phyloP scores from a whole-genome alignment of 305 asterid genomes.

The Fraxinus sp. region DNA sequence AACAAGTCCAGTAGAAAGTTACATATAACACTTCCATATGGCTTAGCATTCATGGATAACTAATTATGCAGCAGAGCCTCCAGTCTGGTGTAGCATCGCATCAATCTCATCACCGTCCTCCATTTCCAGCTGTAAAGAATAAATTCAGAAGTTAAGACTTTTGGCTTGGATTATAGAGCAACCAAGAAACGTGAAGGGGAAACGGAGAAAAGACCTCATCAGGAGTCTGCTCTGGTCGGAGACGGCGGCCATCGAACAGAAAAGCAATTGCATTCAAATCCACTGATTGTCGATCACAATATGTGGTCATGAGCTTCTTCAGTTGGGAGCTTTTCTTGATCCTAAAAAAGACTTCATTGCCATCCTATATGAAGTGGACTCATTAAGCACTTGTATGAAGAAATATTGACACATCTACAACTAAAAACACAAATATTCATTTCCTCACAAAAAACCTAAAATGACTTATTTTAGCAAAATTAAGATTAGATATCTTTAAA shows the following conservation, averaged over 20 bases:
- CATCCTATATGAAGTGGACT: background rate
- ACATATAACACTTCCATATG: background rate
- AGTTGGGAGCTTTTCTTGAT: background rate
- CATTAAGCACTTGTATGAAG: background rate
- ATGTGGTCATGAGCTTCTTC: background rate
- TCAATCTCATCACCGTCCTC: constrained; percentile 43
- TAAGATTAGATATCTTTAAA: background rate
- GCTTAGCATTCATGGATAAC: background rate
- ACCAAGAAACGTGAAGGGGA: background rate
- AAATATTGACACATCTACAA: background rate
- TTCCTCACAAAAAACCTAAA: background rate
- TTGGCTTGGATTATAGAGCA: background rate
- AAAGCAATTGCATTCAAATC: background rate
- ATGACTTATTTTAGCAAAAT: background rate
- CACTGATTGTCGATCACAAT: constrained; percentile 1
- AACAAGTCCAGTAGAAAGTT: background rate
- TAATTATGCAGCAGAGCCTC: constrained; percentile 20
- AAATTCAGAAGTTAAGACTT: background rate
- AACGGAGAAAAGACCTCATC: background rate
- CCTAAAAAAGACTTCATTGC: constrained; percentile 9
- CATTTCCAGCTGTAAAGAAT: constrained; percentile 32
- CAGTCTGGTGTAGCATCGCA: constrained; percentile 47
- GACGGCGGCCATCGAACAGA: constrained; percentile 1
- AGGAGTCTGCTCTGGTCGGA: constrained; percentile 6
- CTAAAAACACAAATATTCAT: background rate